Evolutionary conservation across 208 protist species (phyloP), one percentile per base, ranked within the genome.

Genomic region (Lotmaria passim): DNA sequence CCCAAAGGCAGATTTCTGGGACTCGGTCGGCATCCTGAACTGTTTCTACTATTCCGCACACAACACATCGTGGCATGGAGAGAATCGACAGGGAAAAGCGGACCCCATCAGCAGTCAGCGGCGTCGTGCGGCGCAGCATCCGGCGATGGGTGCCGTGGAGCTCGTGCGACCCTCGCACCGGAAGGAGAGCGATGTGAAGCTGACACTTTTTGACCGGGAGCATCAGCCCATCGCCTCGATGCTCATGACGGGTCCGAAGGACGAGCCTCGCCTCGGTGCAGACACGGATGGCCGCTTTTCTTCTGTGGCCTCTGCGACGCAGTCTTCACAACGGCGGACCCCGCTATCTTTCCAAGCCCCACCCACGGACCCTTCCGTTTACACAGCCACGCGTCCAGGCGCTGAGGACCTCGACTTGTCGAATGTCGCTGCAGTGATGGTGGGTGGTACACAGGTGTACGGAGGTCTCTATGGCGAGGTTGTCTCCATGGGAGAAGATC

Each of bases 1-100:
- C 0, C 91, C 91, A 15, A 81, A 79, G 76, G 53, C 53, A 36
- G 41, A 93, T 67, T 91, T 96, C 68, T 96, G 91, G 89, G 38
- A 75, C 0, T 34, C 69, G 0, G 80, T 96, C 6, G 91, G 91
- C 28, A 70, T 62, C 39, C 76, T 94, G 38, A 94, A 92, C 66
- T 85, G 71, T 48, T 81, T 89, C 57, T 94, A 93, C 78, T 78
- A 65, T 67, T 92, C 89, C 12, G 36, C 46, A 0, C 82, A 93
- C 26, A 3, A 30, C 12, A 50, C 62, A 2, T 19, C 28, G 6
- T 56, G 23, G n/a, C n/a, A n/a, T n/a, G n/a, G n/a, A n/a, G n/a
- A n/a, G n/a, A n/a, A n/a, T n/a, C n/a, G n/a, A n/a, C n/a, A n/a
- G n/a, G n/a, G n/a, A n/a, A n/a, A n/a, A n/a, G n/a, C n/a, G n/a